Evolutionary conservation across 305 asterid species (phyloP), one percentile per base, ranked within the genome.

Genomic region (Galium porrigens): DNA sequence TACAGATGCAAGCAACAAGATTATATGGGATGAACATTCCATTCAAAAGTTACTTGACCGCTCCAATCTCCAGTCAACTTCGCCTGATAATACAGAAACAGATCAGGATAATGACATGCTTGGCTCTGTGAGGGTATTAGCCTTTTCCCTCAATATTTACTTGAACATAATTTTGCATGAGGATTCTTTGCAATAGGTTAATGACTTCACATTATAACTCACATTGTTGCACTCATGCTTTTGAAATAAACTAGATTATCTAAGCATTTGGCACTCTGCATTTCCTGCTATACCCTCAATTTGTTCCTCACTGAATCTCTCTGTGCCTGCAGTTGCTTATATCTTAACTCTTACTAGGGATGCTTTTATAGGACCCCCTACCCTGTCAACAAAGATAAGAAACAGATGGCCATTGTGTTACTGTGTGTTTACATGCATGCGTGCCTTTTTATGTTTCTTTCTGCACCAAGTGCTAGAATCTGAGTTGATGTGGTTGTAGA

Each of bases 11-110:
- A 84, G 84, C 74, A 82, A 74, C 76, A 94, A 83, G 81, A 80
- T 81, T 51, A 73, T 79, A 65, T 89, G 99, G 99, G 97, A 89
- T 75, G 97, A 94, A 69, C 79, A 68, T 74, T 89, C 97, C 39
- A 82, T 89, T 73, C 15, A 73, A 76, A 94, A 89, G 80, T 79
- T 94, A 87, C 90, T 94, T 71, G 99, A 94, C 72, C 96, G 96
- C 55, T 82, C 99, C 61, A 79, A 79, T 70, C 74, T 87, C 73
- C 90, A 82, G 79, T 79, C 94, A 46, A 87, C 81, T 66, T 83
- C 84, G 63, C 82, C 88, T 59, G 95, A 86, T 71, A 85, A 82
- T 76, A 82, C 82, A 18, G 99, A 89, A 71, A 62, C 80, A 9
- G 96, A 83, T 74, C 61, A 76, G 55, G 96, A 94, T 73, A 83